Evolutionary conservation across 257 asterid species (phyloP).

Genomic region (Solanum paucissectum): DNA sequence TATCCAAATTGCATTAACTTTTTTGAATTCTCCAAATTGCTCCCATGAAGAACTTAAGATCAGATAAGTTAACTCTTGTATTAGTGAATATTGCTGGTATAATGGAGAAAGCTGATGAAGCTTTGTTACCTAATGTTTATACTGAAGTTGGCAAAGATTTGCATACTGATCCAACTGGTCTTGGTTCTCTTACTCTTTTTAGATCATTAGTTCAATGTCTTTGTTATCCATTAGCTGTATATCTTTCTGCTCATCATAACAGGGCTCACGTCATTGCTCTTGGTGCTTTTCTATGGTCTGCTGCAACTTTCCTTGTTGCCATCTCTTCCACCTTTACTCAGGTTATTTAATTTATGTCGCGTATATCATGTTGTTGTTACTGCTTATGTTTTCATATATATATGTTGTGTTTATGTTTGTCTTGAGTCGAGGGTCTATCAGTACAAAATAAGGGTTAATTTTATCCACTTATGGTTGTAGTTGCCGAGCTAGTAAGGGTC

Average conservation of each 20-base stretch:
- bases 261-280: background rate
- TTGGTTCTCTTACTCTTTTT: background rate
- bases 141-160: background rate
- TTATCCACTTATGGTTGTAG: no score
- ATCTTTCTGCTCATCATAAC: background rate
- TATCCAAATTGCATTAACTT: background rate
- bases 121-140: background rate
- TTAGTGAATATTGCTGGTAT: background rate
- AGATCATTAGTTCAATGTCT: background rate
- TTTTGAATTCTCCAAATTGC: background rate
- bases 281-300: slow-evolving; percentile 53
- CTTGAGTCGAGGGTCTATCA: no score
- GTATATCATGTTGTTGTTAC: no score
- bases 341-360: background rate
- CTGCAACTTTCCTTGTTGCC: slow-evolving; percentile 23
- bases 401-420: no score
- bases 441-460: no score
- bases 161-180: background rate
- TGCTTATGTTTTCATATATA: no score
- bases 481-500: no score
- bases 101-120: background rate
- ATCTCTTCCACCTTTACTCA: background rate
- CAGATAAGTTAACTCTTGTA: background rate
- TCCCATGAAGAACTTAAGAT: background rate
- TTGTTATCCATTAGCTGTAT: background rate